Conservation (phyloP, 768 basidiomycete genomes). For the Amanita exitialis region DNA sequence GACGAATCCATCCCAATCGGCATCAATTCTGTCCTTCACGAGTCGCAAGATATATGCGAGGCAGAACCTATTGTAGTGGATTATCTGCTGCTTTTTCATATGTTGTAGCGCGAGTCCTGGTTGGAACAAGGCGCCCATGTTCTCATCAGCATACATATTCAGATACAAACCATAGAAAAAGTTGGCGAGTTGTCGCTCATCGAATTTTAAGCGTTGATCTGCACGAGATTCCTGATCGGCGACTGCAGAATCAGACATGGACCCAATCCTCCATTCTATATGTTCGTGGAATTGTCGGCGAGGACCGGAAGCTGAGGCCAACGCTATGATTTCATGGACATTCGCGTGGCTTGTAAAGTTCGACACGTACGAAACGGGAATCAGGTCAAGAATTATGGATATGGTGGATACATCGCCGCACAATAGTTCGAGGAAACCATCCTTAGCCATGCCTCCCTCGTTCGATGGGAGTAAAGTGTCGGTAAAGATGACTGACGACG, state of each 20-base stretch:
- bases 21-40: constrained; percentile 23
- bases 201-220: constrained; percentile 8
- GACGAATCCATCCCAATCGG: constrained; percentile 36
- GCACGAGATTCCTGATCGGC: not conserved
- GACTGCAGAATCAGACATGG: not conserved
- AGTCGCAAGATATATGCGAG: constrained; percentile 35
- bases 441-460: constrained; percentile 16
- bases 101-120: constrained; percentile 1
- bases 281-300: constrained; percentile 23
- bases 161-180: constrained; percentile 33
- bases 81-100: constrained; percentile 12
- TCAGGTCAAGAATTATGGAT: constrained; percentile 29
- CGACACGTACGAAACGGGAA: constrained; percentile 28
- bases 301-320: constrained; percentile 4
- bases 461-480: constrained; percentile 24
- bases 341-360: constrained; percentile 30
- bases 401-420: constrained; percentile 31
- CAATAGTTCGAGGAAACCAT: constrained; percentile 20
- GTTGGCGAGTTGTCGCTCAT: constrained; percentile 22
- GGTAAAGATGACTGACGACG: constrained; percentile 28
- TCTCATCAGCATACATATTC: constrained; percentile 33
- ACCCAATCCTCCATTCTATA: constrained; percentile 25
- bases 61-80: constrained; percentile 37
- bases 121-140: constrained; percentile 10
- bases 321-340: constrained; percentile 22